Conservation (phyloP, 805 yeast genomes). For the Schwanniomyces vanrijiae region DNA sequence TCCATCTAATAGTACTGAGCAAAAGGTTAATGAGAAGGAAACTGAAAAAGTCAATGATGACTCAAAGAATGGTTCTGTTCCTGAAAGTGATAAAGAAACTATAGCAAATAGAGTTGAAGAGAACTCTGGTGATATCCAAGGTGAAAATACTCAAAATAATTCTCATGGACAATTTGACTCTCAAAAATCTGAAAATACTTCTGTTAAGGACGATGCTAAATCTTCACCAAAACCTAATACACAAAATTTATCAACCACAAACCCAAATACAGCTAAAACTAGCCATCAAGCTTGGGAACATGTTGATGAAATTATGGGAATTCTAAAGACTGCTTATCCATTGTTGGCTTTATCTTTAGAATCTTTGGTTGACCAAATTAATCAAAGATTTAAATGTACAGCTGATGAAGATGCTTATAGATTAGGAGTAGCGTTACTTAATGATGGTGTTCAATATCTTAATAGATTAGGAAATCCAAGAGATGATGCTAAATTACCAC, state of each 20-base stretch:
- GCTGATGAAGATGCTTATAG: constrained; percentile 97
- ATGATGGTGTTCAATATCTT: constrained; percentile 90
- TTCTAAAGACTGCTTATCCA: constrained; percentile 95
- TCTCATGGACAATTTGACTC: background rate
- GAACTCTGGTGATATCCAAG: background rate
- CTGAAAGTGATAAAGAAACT: background rate
- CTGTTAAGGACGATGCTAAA: background rate
- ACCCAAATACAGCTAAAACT: background rate
- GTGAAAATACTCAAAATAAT: background rate
- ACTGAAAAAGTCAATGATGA: background rate
- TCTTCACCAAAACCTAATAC: background rate
- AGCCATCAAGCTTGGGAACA: constrained; percentile 87
- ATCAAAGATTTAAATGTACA: constrained; percentile 87
- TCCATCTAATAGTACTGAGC: constrained; percentile 1
- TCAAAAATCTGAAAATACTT: background rate
- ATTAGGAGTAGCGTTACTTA: constrained; percentile 84
- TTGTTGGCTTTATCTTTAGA: constrained; percentile 88
- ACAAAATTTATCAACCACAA: background rate
- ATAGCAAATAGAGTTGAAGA: background rate
- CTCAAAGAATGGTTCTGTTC: background rate
- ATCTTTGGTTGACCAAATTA: constrained; percentile 92
- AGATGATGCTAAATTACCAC: constrained; percentile 84
- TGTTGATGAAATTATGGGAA: constrained; percentile 89
- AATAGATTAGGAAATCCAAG: constrained; percentile 84
- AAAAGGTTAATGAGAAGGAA: background rate